Evolutionary conservation across 305 asterid species (phyloP), one percentile per base, ranked within the genome.

Genomic region (Ruellia speciosa): DNA sequence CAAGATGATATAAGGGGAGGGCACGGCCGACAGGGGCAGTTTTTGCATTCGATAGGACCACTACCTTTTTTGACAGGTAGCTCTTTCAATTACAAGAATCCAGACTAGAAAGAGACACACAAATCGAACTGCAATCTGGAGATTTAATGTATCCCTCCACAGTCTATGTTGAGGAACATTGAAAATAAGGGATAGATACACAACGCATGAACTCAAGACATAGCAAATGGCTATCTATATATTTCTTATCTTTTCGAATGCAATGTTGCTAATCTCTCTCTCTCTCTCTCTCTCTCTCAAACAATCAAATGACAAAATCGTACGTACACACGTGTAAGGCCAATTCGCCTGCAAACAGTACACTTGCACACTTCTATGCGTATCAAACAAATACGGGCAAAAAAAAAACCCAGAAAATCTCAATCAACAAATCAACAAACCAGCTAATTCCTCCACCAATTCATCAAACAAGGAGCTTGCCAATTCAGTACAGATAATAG

Each of bases 381-480:
- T 57, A 55, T 56, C 58, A 46, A 58, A 59, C 39, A 10, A 49
- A 62, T 15, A 6, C 6, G 16, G 49, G 49, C 16, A n/a, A n/a
- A n/a, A 12, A 0, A 43, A n/a, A 43, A 43, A 43, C 8, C 0
- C 8, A 43, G 24, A 7, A 47, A 34, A 51, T 15, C 10, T 56
- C 39, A 67, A 59, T 37, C 67, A 63, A 60, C 57, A 55, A 70
- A 64, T 43, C 54, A 55, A 70, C 52, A 37, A 50, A 48, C 72
- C 31, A 72, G 60, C 70, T n/a, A 81, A 68, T 77, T 85, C 96
- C 67, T 61, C 57, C n/a, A 58, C 80, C 65, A 85, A 59, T 47
- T 85, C 95, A 59, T 77, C 85, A 28, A 83, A 80, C 70, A 88
- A 67, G 60, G 54, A 53, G 8, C 67, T 40, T 71, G 72, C 94